Evolutionary conservation across 169 alveolate species (phyloP), one percentile per base, ranked within the genome.

Genomic region (Theileria sp.): DNA sequence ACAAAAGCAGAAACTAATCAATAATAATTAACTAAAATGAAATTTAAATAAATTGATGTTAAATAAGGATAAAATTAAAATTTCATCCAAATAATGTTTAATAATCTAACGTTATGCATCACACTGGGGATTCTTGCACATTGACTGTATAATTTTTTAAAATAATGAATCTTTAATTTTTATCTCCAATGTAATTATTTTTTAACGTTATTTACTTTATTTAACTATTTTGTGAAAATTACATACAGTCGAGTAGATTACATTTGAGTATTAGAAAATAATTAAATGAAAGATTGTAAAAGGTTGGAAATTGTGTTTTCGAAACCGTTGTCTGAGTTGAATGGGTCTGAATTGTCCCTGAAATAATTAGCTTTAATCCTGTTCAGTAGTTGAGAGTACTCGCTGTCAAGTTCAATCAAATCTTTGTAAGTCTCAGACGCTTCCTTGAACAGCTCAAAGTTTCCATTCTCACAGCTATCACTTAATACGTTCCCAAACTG

Each of bases 401-500:
- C 80, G 7, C 51, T 62, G 58, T 83, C 89, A 9, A 71, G 73
- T 30, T 77, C 78, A 30, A 83, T 34, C 51, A 83, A 28, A 19
- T 81, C 80, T 61, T 49, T 76, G 82, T 83, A 83, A 0, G 36
- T 71, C 58, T 83, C 75, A 67, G 86, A 83, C 5, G 71, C 44
- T 3, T 74, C 72, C 54, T 83, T 68, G 30, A 44, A 83, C 19
- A 76, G 58, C 44, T 77, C 75, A 58, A 36, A 66, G 60, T 83
- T 80, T 15, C 86, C 80, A 17, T 19, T 38, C 7, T 85, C 91
- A 30, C 83, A 79, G 5, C 60, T 19, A 71, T 85, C 87, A 30
- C 84, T 73, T 30, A 85, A 38, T 25, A 85, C 49, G 75, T 85
- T 28, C n/a, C 87, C 87, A 51, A 85, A 13, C 17, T 78, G 89